These are phyloP conservation scores for Chlamydomonas sp. DNA, from an alignment of 139 green algal genomes.

Conservation along the genomic window DNA sequence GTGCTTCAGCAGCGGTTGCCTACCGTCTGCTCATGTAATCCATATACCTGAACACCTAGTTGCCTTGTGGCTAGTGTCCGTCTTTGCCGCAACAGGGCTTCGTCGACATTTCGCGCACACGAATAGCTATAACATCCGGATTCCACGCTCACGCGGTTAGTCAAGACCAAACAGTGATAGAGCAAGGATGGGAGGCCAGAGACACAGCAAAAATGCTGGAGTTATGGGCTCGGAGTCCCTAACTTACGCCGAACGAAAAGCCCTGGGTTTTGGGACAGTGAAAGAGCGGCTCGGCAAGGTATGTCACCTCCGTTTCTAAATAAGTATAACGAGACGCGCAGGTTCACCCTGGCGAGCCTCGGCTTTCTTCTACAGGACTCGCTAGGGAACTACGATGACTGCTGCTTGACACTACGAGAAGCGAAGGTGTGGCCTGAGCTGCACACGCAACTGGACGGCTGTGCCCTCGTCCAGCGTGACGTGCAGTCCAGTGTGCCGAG, in stretches of 20 bases:
- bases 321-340: not conserved
- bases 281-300: constrained; percentile 93
- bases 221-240: constrained; percentile 86
- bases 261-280: constrained; percentile 88
- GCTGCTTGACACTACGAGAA: constrained; percentile 82
- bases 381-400: constrained; percentile 90
- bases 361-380: constrained; percentile 73
- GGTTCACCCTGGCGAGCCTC: not conserved
- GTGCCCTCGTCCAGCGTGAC: not conserved
- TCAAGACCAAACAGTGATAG: no score
- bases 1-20: no score
- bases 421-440: constrained; percentile 63
- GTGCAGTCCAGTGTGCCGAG: not conserved
- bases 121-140: no score
- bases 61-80: no score
- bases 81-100: no score
- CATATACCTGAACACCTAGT: no score
- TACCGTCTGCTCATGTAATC: no score
- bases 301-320: not conserved
- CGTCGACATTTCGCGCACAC: no score
- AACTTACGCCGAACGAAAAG: constrained; percentile 85
- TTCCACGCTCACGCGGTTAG: no score
- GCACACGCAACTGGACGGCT: not conserved
- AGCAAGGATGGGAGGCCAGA: constrained; percentile 68
- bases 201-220: constrained; percentile 95